Evolutionary conservation across 148 eudicot genomes (phyloP).

Genomic region (Chenopodium quinoa): DNA sequence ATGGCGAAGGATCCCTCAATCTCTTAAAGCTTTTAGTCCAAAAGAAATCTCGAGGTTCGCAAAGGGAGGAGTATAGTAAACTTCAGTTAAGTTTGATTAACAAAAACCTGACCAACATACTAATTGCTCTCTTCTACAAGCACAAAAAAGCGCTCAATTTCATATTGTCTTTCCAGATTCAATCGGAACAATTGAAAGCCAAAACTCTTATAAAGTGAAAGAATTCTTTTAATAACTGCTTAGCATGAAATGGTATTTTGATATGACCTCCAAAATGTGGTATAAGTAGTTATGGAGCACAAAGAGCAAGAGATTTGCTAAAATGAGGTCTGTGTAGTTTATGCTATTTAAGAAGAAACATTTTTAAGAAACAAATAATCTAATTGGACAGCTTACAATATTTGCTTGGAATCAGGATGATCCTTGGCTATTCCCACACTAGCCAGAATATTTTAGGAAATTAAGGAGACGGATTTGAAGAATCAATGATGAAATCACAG

Average conservation of each 20-base stretch:
- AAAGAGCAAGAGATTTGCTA: not conserved
- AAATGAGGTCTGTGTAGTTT: not conserved
- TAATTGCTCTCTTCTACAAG: not conserved
- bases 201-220: not conserved
- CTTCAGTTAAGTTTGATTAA: not conserved
- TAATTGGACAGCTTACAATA: too few species aligned
- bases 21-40: not conserved
- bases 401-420: too few species aligned
- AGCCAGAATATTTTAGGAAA: too few species aligned
- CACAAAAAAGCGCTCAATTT: not conserved
- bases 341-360: not conserved
- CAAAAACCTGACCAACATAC: not conserved
- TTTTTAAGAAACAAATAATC: not conserved
- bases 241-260: not conserved
- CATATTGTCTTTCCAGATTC: not conserved
- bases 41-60: not conserved
- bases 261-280: not conserved
- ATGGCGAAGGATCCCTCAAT: not conserved
- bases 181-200: not conserved
- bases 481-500: too few species aligned
- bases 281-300: not conserved
- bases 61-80: not conserved
- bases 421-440: too few species aligned
- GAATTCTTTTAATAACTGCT: not conserved
- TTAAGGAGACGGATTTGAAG: too few species aligned